Evolutionary conservation across 2,329 filamentous ascomycete species (phyloP).

Genomic region (Penicillium sp.): DNA sequence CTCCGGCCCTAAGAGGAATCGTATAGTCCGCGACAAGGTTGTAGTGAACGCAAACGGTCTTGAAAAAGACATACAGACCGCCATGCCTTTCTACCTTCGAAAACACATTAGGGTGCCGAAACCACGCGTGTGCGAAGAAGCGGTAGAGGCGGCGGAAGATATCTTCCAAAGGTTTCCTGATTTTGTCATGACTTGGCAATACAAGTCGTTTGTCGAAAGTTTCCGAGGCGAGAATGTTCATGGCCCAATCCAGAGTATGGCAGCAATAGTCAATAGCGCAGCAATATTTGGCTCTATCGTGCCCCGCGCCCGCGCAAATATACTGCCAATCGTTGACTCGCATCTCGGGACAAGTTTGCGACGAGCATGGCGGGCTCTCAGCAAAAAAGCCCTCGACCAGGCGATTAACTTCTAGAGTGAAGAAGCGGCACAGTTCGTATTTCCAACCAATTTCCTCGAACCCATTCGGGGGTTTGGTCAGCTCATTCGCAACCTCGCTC

Average conservation of each 20-base stretch:
- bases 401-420: slow-evolving; percentile 90
- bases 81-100: slow-evolving; percentile 88
- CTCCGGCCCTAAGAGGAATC: slow-evolving; percentile 88
- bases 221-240: slow-evolving; percentile 90
- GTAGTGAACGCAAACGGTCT: slow-evolving; percentile 87
- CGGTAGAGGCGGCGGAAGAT: slow-evolving; percentile 92
- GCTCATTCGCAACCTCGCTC: slow-evolving; percentile 68
- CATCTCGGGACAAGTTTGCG: slow-evolving; percentile 93
- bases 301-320: slow-evolving; percentile 64
- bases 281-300: slow-evolving; percentile 49
- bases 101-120: slow-evolving; percentile 91
- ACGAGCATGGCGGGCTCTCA: slow-evolving; percentile 84
- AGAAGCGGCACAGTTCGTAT: slow-evolving; percentile 94
- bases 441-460: slow-evolving; percentile 90
- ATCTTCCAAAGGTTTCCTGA: slow-evolving; percentile 72
- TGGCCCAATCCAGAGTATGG: slow-evolving; percentile 96
- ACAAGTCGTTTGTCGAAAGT: slow-evolving; percentile 64
- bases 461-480: slow-evolving; percentile 75
- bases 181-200: background rate
- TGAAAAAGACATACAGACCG: slow-evolving; percentile 95
- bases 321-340: slow-evolving; percentile 99
- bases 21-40: slow-evolving; percentile 92
- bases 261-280: slow-evolving; percentile 99
- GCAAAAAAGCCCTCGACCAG: slow-evolving; percentile 91
- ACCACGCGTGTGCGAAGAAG: slow-evolving; percentile 99